Percentiles rank a stretch among this genome's conserved stretches.
These are phyloP conservation scores for Phalaenopsis aphrodite DNA, from an alignment of 106 monocot genomes.

Conservation along the genomic window DNA sequence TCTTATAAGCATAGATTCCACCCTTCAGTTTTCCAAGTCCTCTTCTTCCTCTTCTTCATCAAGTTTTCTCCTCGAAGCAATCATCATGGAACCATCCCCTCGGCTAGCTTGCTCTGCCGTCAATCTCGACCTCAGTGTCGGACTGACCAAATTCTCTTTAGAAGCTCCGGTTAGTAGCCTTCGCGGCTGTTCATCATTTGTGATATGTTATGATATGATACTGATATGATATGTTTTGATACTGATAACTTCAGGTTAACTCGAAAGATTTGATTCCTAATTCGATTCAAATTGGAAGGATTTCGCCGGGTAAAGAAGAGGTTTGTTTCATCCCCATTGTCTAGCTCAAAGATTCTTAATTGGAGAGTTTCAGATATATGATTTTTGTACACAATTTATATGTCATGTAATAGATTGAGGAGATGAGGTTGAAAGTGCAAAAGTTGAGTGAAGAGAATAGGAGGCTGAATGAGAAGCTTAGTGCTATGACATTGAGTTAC, in stretches of 20 bases:
- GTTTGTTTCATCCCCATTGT: background rate
- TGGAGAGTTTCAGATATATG: background rate
- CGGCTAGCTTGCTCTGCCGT: background rate
- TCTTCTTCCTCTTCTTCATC: background rate
- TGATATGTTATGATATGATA: no score
- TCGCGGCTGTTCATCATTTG: no score
- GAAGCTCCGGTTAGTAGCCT: background rate
- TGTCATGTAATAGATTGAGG: background rate
- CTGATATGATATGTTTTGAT: no score
- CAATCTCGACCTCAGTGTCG: slow-evolving; percentile 9
- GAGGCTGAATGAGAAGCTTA: slow-evolving; percentile 13
- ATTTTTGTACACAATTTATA: background rate
- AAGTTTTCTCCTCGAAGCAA: no score
- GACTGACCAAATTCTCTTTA: background rate
- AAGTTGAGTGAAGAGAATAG: slow-evolving; percentile 20
- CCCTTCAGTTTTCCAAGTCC: background rate
- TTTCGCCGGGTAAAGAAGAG: background rate
- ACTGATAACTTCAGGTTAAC: background rate
- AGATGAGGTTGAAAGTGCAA: slow-evolving; percentile 5
- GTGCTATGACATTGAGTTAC: slow-evolving; percentile 12
- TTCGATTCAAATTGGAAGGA: background rate
- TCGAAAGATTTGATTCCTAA: background rate
- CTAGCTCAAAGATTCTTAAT: background rate
- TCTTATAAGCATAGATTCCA: background rate
- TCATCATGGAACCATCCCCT: background rate